A percentile compares a stretch with the other conserved stretches of the same genome.
Conservation (phyloP, 768 basidiomycete genomes). For the Paxillus ammoniavirescens region DNA sequence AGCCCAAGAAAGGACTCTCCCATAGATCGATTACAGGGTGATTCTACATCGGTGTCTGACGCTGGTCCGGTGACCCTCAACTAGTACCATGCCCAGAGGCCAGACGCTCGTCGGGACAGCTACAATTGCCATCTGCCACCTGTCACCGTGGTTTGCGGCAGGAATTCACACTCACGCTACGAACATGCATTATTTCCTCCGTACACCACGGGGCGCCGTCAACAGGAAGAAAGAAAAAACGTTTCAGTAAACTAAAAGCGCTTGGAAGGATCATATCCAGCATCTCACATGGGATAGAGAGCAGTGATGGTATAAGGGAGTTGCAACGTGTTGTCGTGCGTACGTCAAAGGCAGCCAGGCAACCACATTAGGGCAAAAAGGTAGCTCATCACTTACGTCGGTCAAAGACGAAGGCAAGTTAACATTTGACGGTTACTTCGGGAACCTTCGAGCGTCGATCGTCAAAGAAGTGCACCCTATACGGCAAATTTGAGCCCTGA, state of each 20-base stretch:
- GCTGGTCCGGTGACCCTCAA: neutral
- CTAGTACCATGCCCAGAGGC: neutral
- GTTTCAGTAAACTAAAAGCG: slow-evolving; percentile 3
- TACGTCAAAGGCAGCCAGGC: slow-evolving; percentile 21
- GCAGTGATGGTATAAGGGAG: slow-evolving; percentile 1
- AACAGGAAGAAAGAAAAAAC: slow-evolving; percentile 8
- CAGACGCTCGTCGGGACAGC: slow-evolving; percentile 9
- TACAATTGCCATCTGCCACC: slow-evolving; percentile 11
- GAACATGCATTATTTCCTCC: slow-evolving; percentile 4
- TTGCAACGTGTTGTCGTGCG: slow-evolving; percentile 17
- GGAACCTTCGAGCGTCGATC: slow-evolving; percentile 28
- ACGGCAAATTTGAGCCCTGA: slow-evolving; percentile 21
- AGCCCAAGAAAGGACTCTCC: slow-evolving; percentile 19
- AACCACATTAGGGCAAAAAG: slow-evolving; percentile 3
- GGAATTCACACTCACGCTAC: neutral
- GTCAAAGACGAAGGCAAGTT: slow-evolving; percentile 4
- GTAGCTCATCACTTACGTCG: slow-evolving; percentile 12
- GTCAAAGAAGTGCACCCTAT: slow-evolving; percentile 20
- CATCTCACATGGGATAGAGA: neutral
- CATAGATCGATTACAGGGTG: slow-evolving; percentile 16
- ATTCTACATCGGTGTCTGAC: slow-evolving; percentile 2
- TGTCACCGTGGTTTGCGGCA: neutral
- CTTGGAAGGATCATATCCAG: slow-evolving; percentile 1
- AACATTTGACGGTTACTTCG: slow-evolving; percentile 14
- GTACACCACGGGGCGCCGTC: slow-evolving; percentile 5